Evolutionary conservation across 345 rosid genomes (phyloP).

Genomic region (Acer saccharum): DNA sequence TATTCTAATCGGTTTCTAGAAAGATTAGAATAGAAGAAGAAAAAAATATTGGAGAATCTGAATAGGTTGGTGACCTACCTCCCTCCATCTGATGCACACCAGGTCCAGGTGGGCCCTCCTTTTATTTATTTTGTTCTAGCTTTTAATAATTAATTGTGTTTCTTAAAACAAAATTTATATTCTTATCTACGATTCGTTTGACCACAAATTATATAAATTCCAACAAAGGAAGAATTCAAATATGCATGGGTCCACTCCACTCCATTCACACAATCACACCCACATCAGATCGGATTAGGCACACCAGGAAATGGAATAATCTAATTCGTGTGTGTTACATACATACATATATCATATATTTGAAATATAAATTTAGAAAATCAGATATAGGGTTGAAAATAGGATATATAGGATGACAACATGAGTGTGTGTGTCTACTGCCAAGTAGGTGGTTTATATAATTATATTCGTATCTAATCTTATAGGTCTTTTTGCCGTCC

Average conservation of each 20-base stretch:
- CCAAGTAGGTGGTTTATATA: no score
- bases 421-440: no score
- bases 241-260: no score
- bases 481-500: no score
- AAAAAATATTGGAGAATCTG: constrained; percentile 15
- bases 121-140: neutral
- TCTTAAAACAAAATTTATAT: neutral
- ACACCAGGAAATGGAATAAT: neutral
- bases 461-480: no score
- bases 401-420: no score
- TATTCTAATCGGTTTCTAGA: constrained; percentile 19
- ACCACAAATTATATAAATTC: neutral
- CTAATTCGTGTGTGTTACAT: no score
- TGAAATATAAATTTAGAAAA: no score
- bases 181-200: constrained; percentile 5
- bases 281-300: neutral
- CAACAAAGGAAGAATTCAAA: neutral
- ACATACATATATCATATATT: no score
- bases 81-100: neutral
- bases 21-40: neutral
- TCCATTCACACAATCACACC: neutral
- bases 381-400: no score
- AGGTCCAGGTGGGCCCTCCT: neutral
- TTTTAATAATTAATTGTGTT: neutral
- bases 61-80: constrained; percentile 24